Evolutionary conservation across 345 rosid species (phyloP).

Genomic region (Ceriops decandra): DNA sequence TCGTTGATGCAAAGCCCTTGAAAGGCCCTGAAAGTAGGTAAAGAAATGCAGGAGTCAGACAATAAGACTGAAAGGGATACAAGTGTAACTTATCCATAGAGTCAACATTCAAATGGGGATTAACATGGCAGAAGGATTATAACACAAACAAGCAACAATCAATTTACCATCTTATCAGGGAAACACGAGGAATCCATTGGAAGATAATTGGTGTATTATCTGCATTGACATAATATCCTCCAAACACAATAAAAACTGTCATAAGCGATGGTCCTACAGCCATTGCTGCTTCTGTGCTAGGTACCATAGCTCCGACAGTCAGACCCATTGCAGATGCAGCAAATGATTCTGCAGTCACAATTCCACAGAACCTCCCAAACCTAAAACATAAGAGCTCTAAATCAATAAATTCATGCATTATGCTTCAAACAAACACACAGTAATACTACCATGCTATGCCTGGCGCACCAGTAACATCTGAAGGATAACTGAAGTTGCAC

Average conservation of each 20-base stretch:
- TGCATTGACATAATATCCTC: conserved; percentile 87
- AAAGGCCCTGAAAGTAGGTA: conserved; percentile 69
- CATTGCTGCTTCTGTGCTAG: conserved; percentile 98
- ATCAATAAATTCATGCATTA: conserved; percentile 10
- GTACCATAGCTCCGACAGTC: conserved; percentile 96
- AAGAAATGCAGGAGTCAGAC: conserved; percentile 9
- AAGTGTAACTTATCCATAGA: not conserved
- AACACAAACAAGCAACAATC: not conserved
- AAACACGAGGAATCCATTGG: conserved; percentile 88
- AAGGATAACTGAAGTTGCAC: too few species aligned
- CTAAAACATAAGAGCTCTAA: conserved; percentile 32
- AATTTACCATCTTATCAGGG: conserved; percentile 82
- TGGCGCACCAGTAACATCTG: not conserved
- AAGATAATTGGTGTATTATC: conserved; percentile 85
- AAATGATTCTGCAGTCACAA: conserved; percentile 86
- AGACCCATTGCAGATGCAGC: conserved; percentile 99
- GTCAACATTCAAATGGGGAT: not conserved
- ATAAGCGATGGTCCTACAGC: conserved; percentile 96
- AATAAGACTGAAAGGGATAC: not conserved
- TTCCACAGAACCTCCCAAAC: conserved; percentile 90
- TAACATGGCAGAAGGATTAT: not conserved
- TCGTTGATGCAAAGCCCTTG: conserved; percentile 97
- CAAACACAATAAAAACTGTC: conserved; percentile 94
- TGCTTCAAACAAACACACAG: not conserved
- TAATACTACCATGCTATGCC: not conserved